Evolutionary conservation across 2,329 filamentous ascomycete genomes (phyloP).

Genomic region (Blumeria graminis): DNA sequence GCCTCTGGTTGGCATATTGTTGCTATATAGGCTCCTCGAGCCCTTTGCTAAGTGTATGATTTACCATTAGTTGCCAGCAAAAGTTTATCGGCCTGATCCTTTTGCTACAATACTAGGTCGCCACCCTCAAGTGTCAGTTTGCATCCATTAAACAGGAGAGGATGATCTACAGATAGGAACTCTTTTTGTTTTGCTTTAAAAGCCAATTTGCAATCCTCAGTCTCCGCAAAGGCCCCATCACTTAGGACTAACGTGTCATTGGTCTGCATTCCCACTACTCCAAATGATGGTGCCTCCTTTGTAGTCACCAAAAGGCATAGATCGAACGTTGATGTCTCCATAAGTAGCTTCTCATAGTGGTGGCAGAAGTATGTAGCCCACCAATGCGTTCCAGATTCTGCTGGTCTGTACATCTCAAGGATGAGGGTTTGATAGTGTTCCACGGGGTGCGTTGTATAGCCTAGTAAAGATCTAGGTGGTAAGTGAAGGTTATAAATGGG

Average conservation of each 20-base stretch:
- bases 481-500: too few relatives aligned
- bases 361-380: conserved; percentile 1
- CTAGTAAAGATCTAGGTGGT: too few relatives aligned
- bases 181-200: too few relatives aligned
- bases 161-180: too few relatives aligned
- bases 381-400: neutral
- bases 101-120: neutral
- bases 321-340: conserved; percentile 1
- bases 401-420: too few relatives aligned
- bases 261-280: too few relatives aligned
- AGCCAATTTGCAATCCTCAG: too few relatives aligned
- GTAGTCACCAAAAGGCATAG: neutral
- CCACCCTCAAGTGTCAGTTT: neutral
- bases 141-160: neutral
- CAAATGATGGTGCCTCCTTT: too few relatives aligned
- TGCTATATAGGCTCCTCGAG: neutral
- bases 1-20: neutral
- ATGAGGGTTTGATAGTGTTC: too few relatives aligned
- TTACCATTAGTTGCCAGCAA: neutral
- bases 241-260: too few relatives aligned
- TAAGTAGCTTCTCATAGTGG: neutral
- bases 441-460: too few relatives aligned
- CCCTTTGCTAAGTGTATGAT: neutral
- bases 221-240: too few relatives aligned
- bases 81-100: neutral